phyloP scores from a whole-genome alignment of 2,329 filamentous ascomycete species.

The Ophiostoma piceae region DNA sequence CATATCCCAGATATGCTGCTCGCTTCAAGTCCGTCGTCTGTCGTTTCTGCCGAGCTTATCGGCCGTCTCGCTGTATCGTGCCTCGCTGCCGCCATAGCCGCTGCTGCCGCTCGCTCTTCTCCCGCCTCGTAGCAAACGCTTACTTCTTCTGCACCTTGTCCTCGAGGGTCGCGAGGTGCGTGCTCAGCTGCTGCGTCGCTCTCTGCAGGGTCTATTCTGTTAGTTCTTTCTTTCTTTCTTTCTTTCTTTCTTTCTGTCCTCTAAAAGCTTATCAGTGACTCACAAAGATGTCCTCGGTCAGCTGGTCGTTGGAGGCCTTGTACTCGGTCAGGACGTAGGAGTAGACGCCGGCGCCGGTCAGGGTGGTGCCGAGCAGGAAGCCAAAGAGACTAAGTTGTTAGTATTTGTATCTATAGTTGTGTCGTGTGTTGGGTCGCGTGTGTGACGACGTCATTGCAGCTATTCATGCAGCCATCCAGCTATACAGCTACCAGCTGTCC shows the following conservation, averaged over 20 bases:
- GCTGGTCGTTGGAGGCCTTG: conserved; percentile 83
- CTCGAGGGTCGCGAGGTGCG: conserved; percentile 77
- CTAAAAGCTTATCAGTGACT: conserved; percentile 37
- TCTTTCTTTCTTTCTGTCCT: not conserved
- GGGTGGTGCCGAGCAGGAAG: conserved; percentile 78
- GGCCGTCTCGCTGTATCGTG: not conserved
- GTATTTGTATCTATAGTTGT: not conserved
- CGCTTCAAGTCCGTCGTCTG: not conserved
- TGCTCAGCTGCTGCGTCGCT: conserved; percentile 78
- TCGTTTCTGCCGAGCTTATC: not conserved
- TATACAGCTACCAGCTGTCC: no score
- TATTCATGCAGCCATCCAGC: no score
- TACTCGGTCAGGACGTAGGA: conserved; percentile 93
- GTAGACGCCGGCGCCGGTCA: conserved; percentile 77
- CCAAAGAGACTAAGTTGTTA: conserved; percentile 65
- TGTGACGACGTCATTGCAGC: not conserved
- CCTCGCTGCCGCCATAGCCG: not conserved
- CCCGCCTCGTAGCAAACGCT: not conserved
- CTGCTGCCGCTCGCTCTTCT: not conserved
- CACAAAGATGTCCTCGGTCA: conserved; percentile 95
- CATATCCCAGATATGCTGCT: not conserved
- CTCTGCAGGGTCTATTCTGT: conserved; percentile 69
- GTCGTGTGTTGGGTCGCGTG: no score
- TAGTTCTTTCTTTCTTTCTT: not conserved
- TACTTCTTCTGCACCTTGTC: conserved; percentile 64